Evolutionary conservation across 2,329 filamentous ascomycete species (phyloP).

Genomic region (Aspergillus novoparasiticus): DNA sequence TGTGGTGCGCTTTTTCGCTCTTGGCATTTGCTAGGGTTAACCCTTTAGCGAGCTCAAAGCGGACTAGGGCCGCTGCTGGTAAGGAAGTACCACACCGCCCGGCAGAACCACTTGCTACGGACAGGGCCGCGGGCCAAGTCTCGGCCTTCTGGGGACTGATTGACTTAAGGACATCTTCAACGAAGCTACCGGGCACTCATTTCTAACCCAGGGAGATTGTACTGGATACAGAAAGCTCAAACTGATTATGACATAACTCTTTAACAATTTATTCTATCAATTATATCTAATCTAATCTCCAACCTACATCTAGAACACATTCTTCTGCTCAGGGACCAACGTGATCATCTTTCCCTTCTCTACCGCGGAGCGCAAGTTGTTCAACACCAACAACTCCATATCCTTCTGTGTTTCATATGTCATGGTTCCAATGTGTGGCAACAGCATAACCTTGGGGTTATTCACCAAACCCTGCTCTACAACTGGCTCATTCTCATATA

Average conservation of each 20-base stretch:
- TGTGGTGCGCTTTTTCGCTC: conserved; percentile 46
- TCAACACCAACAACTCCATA: conserved; percentile 62
- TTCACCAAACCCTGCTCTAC: conserved; percentile 51
- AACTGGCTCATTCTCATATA: conserved; percentile 51
- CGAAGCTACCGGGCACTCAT: neutral
- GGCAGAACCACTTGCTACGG: conserved; percentile 6
- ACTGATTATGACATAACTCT: neutral
- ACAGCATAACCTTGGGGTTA: conserved; percentile 52
- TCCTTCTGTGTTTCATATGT: conserved; percentile 64
- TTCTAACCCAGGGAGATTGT: neutral
- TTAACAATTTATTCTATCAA: neutral
- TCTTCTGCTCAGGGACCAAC: conserved; percentile 63
- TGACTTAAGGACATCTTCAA: neutral
- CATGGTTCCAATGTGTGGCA: conserved; percentile 63
- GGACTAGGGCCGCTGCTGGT: conserved; percentile 29
- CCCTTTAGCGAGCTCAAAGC: conserved; percentile 47
- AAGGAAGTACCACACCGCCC: conserved; percentile 23
- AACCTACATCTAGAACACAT: conserved; percentile 12
- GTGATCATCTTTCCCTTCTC: conserved; percentile 61
- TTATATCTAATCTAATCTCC: neutral
- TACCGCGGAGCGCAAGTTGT: conserved; percentile 60
- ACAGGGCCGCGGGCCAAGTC: neutral
- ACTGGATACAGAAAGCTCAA: neutral
- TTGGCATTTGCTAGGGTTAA: conserved; percentile 33
- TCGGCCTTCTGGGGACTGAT: neutral